Percentiles rank a stretch among this genome's conserved stretches.
These are phyloP conservation scores for Zizania palustris DNA, from an alignment of 202 grass and related monocot species.

Conservation along the genomic window DNA sequence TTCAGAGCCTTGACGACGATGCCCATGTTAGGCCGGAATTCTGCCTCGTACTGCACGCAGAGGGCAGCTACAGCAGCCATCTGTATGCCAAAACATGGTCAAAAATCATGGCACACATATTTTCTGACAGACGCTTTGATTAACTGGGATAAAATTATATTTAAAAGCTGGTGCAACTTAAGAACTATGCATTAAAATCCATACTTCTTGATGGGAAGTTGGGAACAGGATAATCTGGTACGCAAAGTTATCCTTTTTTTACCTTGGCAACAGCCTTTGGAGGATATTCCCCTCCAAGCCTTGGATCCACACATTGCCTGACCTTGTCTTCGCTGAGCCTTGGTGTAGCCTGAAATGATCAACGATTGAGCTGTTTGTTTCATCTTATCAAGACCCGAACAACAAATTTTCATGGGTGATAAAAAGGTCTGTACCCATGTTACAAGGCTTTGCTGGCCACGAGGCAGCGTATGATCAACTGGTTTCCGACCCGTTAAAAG, in stretches of 20 bases:
- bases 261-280: constrained; percentile 73
- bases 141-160: not conserved
- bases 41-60: constrained; percentile 84
- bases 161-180: too few species aligned
- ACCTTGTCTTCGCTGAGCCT: constrained; percentile 75
- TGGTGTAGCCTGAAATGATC: constrained; percentile 53
- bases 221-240: not conserved
- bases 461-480: not conserved
- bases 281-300: constrained; percentile 53
- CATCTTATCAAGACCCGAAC: not conserved
- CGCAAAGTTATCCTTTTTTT: not conserved
- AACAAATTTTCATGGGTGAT: not conserved
- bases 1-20: constrained; percentile 85
- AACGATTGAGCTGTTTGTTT: constrained; percentile 6
- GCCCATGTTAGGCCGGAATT: constrained; percentile 90
- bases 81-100: constrained; percentile 39
- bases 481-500: constrained; percentile 37
- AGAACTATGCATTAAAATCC: not conserved
- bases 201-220: not conserved
- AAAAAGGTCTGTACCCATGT: constrained; percentile 32
- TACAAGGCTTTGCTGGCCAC: not conserved
- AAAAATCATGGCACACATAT: not conserved
- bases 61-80: constrained; percentile 83
- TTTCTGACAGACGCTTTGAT: not conserved
- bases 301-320: constrained; percentile 62